Percentiles rank a stretch among this genome's conserved stretches.
These are phyloP conservation scores for Ganoderma leucocontextum DNA, from an alignment of 1,284 basidiomycete genomes.

Conservation along the genomic window DNA sequence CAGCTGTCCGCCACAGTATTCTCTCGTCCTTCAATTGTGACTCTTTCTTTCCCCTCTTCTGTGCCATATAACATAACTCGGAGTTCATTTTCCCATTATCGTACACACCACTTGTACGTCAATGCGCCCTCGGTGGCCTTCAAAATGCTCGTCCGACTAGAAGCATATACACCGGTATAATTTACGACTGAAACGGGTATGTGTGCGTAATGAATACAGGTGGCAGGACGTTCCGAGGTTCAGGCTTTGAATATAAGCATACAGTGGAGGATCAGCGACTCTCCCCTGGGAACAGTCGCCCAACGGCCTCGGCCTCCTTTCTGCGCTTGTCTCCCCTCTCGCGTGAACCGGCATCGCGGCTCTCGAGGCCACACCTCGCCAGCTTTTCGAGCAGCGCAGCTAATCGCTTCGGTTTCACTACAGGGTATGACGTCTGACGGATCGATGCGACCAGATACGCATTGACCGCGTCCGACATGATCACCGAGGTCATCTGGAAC, in stretches of 20 bases:
- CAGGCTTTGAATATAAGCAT: neutral
- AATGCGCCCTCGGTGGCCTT: conserved; percentile 28
- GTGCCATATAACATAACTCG: conserved; percentile 39
- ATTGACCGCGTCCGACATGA: conserved; percentile 76
- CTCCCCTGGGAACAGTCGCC: conserved; percentile 73
- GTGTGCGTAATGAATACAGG: conserved; percentile 2
- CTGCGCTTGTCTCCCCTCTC: conserved; percentile 76
- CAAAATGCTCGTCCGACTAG: conserved; percentile 37
- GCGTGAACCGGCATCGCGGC: conserved; percentile 62
- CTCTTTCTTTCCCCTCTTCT: conserved; percentile 32
- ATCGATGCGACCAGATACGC: conserved; percentile 82
- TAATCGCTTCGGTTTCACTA: conserved; percentile 79
- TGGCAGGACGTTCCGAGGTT: neutral
- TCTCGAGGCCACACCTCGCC: conserved; percentile 68
- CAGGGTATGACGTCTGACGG: conserved; percentile 76
- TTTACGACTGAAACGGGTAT: conserved; percentile 26
- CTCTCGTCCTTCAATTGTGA: conserved; percentile 27
- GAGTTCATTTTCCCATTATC: conserved; percentile 33
- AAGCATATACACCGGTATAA: conserved; percentile 36
- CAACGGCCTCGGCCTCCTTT: conserved; percentile 82
- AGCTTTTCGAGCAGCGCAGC: conserved; percentile 85
- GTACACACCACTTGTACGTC: conserved; percentile 29
- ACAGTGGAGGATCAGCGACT: conserved; percentile 45
- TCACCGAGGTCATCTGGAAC: conserved; percentile 78
- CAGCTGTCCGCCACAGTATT: conserved; percentile 28